Conservation (phyloP, 2,329 filamentous ascomycete genomes). For the Venturia nashicola region DNA sequence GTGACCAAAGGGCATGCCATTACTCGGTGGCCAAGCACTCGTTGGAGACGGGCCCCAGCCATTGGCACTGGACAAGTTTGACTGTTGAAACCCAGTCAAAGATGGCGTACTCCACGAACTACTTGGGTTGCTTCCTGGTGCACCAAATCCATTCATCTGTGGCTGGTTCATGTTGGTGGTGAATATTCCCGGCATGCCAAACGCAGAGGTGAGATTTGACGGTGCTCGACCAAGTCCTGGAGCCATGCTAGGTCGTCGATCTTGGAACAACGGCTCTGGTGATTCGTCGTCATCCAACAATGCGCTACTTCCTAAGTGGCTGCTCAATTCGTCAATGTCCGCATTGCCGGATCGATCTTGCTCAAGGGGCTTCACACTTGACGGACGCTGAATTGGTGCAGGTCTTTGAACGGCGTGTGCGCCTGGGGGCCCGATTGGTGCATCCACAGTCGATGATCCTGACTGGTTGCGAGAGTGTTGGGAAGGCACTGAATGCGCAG, state of each 20-base stretch:
- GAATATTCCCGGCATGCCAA: constrained; percentile 13
- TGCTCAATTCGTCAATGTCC: constrained; percentile 59
- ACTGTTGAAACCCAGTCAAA: background rate
- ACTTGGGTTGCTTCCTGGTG: background rate
- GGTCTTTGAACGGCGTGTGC: constrained; percentile 70
- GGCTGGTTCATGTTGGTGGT: background rate
- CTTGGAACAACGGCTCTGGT: constrained; percentile 32
- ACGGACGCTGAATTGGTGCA: constrained; percentile 76
- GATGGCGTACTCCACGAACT: constrained; percentile 3
- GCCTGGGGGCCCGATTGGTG: constrained; percentile 28
- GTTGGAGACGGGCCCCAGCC: constrained; percentile 1
- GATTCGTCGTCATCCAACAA: constrained; percentile 64
- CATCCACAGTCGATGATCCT: constrained; percentile 49
- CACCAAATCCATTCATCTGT: constrained; percentile 2
- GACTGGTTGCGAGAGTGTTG: constrained; percentile 66
- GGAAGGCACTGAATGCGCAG: background rate
- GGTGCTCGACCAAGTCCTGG: constrained; percentile 18
- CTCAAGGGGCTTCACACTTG: constrained; percentile 51
- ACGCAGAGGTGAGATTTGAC: constrained; percentile 24
- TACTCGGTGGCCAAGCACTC: background rate
- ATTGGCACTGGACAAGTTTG: background rate
- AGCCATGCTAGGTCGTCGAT: constrained; percentile 26
- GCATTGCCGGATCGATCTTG: constrained; percentile 27
- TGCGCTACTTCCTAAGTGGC: constrained; percentile 82
- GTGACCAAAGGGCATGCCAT: background rate